Base-by-base conservation (phyloP, 768 basidiomycete species). In the Phylloporus arenicola region DNA sequence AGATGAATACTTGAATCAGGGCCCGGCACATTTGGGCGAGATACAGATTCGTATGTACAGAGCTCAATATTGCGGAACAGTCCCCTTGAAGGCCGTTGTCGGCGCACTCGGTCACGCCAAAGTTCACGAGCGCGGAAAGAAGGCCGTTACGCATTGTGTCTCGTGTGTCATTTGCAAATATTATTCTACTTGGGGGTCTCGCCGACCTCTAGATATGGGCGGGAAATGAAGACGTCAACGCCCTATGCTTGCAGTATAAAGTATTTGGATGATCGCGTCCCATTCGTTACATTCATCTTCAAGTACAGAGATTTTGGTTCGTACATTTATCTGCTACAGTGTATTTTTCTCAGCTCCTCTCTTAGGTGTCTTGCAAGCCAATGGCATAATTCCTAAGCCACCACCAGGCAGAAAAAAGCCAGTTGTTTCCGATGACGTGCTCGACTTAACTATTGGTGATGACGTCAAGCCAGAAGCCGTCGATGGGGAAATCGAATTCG, bases 81-180 rank as follows among this genome's bases (percentile, higher is more conserved):
- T 0, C 13, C 0, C 27, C 11, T 29, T 24, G 25, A 14, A 7
- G n/a, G 1, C 31, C 19, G 9, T 1, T 12, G 5, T 2, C 4
- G 9, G 5, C 9, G 40, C 20, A 3, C 2, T 34, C 1, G 35
- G 46, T 12, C 50, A 59, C 42, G 41, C 44, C 43, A 69, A 63
- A 34, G 42, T 68, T 9, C 65, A 67, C 33, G 68, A 67, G 20
- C 63, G 63, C 24, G 54, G 61, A 24, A 67, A 67, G 54, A 67
- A 67, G 51, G 66, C 61, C 14, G 50, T 69, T 10, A 56, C 63
- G 1, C 63, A 67, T 9, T 59, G 63, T 47, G 55, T 67, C 31
- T 55, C 57, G 61, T 67, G 39, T 34, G 68, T 58, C 37, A 9
- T 38, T 10, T 25, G 5, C 9, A 13, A 24, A 27, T 2, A 29